Conservation (phyloP, 2,329 filamentous ascomycete species). For the Eutypa lata region DNA sequence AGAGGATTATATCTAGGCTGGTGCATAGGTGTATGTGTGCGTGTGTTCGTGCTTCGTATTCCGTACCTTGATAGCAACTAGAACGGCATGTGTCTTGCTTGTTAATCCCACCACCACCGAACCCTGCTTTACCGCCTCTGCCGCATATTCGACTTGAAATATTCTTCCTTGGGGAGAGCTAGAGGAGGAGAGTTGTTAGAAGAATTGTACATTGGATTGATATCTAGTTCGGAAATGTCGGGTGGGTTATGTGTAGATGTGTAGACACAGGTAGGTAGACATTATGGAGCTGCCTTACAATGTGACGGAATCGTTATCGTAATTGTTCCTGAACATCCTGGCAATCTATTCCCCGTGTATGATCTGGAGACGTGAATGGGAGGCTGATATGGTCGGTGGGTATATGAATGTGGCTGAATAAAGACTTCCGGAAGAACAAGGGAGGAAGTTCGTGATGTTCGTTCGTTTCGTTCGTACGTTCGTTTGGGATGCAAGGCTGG, state of each 20-base stretch:
- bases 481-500: not conserved
- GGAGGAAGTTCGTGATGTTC: not conserved
- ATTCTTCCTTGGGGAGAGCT: constrained; percentile 99
- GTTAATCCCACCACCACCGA: constrained; percentile 95
- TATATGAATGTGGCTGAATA: not conserved
- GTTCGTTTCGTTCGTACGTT: not conserved
- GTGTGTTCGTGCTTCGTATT: not conserved
- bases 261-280: constrained; percentile 8
- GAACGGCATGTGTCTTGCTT: constrained; percentile 96
- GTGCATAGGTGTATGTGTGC: not conserved
- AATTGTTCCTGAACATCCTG: constrained; percentile 99
- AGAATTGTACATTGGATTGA: constrained; percentile 10
- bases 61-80: constrained; percentile 90
- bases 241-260: not conserved
- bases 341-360: constrained; percentile 7
- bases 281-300: constrained; percentile 63
- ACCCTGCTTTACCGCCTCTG: constrained; percentile 97
- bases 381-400: not conserved
- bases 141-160: constrained; percentile 99
- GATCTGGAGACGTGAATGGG: constrained; percentile 1
- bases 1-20: not conserved
- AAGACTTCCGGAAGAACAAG: not conserved
- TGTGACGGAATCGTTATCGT: constrained; percentile 99
- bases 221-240: constrained; percentile 5
- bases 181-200: constrained; percentile 18